phyloP scores from a whole-genome alignment of 805 yeast species.

The Kluyveromyces siamensis region DNA sequence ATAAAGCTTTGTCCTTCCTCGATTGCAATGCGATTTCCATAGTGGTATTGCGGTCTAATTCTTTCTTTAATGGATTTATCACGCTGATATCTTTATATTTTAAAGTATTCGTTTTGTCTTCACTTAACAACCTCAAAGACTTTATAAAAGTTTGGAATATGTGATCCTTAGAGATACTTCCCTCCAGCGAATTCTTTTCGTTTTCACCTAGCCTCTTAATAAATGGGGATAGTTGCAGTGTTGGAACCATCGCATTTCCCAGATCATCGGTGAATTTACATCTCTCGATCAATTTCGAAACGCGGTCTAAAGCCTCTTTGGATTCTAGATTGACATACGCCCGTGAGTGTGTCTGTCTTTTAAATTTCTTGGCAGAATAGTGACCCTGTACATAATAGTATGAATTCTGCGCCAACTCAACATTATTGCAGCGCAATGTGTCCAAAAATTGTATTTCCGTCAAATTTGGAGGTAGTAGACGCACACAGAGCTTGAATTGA shows the following conservation, averaged over 20 bases:
- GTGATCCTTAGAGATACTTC: slow-evolving; percentile 26
- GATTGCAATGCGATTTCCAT: slow-evolving; percentile 10
- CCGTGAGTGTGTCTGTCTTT: slow-evolving; percentile 34
- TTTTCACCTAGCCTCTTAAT: slow-evolving; percentile 10
- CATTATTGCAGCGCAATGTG: slow-evolving; percentile 17
- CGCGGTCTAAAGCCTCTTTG: slow-evolving; percentile 22
- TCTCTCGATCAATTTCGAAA: slow-evolving; percentile 23
- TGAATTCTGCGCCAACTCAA: slow-evolving; percentile 14
- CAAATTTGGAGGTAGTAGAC: slow-evolving; percentile 38
- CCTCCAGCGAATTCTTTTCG: slow-evolving; percentile 15
- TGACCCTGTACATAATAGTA: slow-evolving; percentile 28
- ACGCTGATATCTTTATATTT: slow-evolving; percentile 20
- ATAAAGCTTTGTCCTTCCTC: slow-evolving; percentile 18
- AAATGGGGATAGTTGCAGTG: slow-evolving; percentile 16
- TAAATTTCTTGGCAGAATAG: slow-evolving; percentile 21
- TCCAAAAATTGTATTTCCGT: slow-evolving; percentile 27
- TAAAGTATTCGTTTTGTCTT: slow-evolving; percentile 13
- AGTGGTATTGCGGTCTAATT: slow-evolving; percentile 15
- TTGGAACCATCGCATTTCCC: slow-evolving; percentile 16
- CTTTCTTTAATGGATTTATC: slow-evolving; percentile 21
- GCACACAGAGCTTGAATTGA: slow-evolving; percentile 26
- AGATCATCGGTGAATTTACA: slow-evolving; percentile 26
- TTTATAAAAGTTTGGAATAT: slow-evolving; percentile 26
- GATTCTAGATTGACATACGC: slow-evolving; percentile 34
- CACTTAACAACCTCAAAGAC: slow-evolving; percentile 16